Evolutionary conservation across 2,329 filamentous ascomycete genomes (phyloP).

Genomic region (Colletotrichum cordylinicola): DNA sequence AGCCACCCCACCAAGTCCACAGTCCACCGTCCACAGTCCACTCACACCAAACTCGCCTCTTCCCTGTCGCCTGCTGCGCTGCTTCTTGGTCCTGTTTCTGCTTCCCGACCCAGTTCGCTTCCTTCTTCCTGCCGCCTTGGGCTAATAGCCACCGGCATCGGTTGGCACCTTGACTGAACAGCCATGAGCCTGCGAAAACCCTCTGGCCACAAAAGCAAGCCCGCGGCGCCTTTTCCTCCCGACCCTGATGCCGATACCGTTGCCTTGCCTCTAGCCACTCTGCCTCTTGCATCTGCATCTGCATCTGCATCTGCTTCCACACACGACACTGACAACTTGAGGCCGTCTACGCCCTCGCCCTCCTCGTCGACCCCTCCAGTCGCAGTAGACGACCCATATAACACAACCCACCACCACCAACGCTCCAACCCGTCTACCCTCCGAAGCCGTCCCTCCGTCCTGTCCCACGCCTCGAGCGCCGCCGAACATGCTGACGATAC

Average conservation of each 20-base stretch:
- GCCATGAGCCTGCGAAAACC: conserved; percentile 18
- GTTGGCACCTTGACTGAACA: not conserved
- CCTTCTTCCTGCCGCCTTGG: conserved; percentile 6
- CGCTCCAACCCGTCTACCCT: conserved; percentile 1
- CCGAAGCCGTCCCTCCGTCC: conserved; percentile 3
- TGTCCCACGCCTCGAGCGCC: not conserved
- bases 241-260: conserved; percentile 17
- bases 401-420: conserved; percentile 5
- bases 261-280: conserved; percentile 11
- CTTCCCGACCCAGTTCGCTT: not conserved
- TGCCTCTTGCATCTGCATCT: conserved; percentile 14
- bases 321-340: not conserved
- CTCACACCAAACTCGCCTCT: conserved; percentile 6
- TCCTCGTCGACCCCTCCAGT: conserved; percentile 2
- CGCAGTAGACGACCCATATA: conserved; percentile 14
- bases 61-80: conserved; percentile 4
- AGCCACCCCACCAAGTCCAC: not conserved
- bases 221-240: not conserved
- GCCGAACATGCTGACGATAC: conserved; percentile 24
- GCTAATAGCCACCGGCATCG: conserved; percentile 6
- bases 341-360: not conserved
- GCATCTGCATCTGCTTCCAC: not conserved
- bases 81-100: conserved; percentile 9
- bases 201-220: conserved; percentile 21
- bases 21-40: not conserved